Evolutionary conservation across 768 basidiomycete species (phyloP), one percentile per base, ranked within the genome.

Genomic region (Butyriboletus loyo): DNA sequence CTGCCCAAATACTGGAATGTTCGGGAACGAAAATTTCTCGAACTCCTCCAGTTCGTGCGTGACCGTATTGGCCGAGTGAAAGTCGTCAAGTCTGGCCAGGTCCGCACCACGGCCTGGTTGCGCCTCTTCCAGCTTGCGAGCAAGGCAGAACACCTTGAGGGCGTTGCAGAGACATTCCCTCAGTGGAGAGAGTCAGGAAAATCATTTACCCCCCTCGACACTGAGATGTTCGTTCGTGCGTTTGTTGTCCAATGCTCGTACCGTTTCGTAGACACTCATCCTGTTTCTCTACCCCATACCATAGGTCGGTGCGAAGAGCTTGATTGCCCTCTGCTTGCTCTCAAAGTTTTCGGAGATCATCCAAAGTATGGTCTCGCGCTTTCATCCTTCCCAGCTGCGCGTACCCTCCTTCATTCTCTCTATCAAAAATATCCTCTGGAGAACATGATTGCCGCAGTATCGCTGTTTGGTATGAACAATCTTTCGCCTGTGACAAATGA

Each of bases 291-390:
- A 11, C 36, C 17, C 37, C 31, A 19, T 36, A 2, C 28, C 17
- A 34, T 32, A 89, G 86, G 79, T 22, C 85, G 86, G 9, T 87
- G 85, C 49, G 73, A 78, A 53, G 77, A 85, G 59, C 75, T 87
- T 1, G 62, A 68, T 14, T 81, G 80, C 51, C 80, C 82, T 4
- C 59, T 69, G 24, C 75, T 87, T 35, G 84, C 85, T 4, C 70
- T 89, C 13, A 69, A 77, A 31, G 78, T 86, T 21, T 84, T 85
- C 61, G 78, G 80, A 21, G 71, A 87, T 61, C 84, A 77, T 51
- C 72, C 82, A 14, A 83, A 82, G 62, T 85, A 87, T 64, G 77
- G 79, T 45, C 57, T 87, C 17, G 64, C 71, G 21, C 73, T 87
- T 14, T 50, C 59, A 8, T 77, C 80, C 3, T 68, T 80, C 10